Conservation (phyloP, 306 rosid species). For the Erythrophleum fordii region DNA sequence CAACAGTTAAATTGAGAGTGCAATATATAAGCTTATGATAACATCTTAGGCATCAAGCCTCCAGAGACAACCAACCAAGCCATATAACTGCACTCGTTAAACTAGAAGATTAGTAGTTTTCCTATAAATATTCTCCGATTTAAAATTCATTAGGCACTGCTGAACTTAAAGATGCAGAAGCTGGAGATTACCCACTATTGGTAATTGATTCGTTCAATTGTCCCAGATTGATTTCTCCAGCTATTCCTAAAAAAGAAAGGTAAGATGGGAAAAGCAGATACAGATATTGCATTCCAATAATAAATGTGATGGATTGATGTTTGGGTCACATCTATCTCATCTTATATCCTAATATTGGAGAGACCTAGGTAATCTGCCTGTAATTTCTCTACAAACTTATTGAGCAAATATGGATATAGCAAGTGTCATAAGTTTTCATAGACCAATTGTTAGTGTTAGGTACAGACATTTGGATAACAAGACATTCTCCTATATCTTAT, state of each 20-base stretch:
- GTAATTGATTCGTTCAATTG: no score
- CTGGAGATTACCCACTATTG: neutral
- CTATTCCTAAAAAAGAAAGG: neutral
- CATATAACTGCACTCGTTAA: neutral
- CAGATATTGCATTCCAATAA: neutral
- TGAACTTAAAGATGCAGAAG: neutral
- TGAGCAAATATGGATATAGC: neutral
- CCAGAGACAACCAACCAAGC: neutral
- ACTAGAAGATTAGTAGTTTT: neutral
- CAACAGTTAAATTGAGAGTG: neutral
- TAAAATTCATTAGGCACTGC: neutral
- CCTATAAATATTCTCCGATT: neutral
- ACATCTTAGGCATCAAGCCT: neutral
- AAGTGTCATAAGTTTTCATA: neutral
- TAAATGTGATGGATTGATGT: neutral
- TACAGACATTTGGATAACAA: neutral
- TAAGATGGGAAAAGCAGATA: neutral
- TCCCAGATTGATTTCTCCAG: neutral
- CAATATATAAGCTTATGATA: neutral
- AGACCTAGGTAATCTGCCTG: neutral
- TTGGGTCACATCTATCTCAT: neutral
- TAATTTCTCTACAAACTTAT: neutral
- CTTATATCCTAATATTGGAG: neutral
- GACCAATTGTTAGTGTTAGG: neutral
- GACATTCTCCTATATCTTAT: neutral